Evolutionary conservation across 148 eudicot genomes (phyloP).

Genomic region (Salicornia ramosissima): DNA sequence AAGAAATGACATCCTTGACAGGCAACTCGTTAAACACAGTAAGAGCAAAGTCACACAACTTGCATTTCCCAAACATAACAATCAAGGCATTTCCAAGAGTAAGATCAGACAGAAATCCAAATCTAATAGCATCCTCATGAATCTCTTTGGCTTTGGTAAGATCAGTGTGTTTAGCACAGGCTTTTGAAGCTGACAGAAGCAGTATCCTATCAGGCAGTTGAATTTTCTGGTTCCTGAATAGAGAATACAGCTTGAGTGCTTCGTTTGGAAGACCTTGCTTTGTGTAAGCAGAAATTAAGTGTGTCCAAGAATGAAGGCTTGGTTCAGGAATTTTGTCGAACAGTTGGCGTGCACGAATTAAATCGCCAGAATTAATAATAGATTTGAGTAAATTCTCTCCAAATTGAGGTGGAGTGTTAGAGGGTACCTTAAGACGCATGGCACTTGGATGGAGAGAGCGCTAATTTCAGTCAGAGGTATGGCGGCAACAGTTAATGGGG

Average conservation of each 20-base stretch:
- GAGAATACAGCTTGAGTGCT: constrained; percentile 45
- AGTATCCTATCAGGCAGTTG: constrained; percentile 48
- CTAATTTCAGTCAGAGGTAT: too few species aligned
- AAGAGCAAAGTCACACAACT: constrained; percentile 39
- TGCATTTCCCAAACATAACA: constrained; percentile 80
- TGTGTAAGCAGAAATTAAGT: constrained; percentile 56
- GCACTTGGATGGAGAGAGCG: neutral
- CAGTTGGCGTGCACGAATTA: constrained; percentile 57
- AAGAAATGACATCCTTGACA: constrained; percentile 67
- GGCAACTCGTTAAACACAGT: constrained; percentile 42
- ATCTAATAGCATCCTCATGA: constrained; percentile 46
- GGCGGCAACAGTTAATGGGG: neutral
- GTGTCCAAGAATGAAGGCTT: constrained; percentile 49
- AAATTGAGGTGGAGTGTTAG: constrained; percentile 36
- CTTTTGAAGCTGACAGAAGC: constrained; percentile 61
- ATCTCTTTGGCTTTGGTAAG: constrained; percentile 46
- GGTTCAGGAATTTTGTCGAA: constrained; percentile 67
- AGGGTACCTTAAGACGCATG: constrained; percentile 44
- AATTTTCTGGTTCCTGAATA: constrained; percentile 25
- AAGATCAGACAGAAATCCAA: constrained; percentile 41
- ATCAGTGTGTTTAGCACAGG: constrained; percentile 48
- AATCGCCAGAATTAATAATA: constrained; percentile 37
- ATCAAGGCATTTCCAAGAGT: constrained; percentile 62
- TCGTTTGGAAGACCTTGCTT: constrained; percentile 44
- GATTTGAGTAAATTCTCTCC: constrained; percentile 40